Evolutionary conservation across 768 basidiomycete species (phyloP), one percentile per base, ranked within the genome.

Genomic region (Leccinellum albellum): DNA sequence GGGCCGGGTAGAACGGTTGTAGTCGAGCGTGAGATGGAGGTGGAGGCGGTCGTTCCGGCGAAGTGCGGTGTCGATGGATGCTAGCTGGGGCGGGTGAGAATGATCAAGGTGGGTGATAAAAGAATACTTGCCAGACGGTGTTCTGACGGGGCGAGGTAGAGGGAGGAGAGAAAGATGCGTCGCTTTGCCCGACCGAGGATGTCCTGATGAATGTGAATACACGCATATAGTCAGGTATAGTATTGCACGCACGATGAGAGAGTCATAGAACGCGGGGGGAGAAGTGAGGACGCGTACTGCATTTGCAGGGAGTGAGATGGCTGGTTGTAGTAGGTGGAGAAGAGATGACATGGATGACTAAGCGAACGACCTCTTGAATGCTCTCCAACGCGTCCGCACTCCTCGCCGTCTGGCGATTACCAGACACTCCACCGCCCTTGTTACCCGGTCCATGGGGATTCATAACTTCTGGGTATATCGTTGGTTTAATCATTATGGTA

Each of bases 81-180:
- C 78, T 59, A 98, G 75, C 96, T 98, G 62, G n/a, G n/a, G 21
- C 21, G 40, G 1, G 52, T 57, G 15, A 60, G 62, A 10, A 42
- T 20, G 4, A 42, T 14, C 8, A 31, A 13, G 0, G n/a, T 13
- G 46, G 32, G 51, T 9, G 14, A 49, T 0, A 23, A 9, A n/a
- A 7, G 17, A 33, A 50, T 0, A 78, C 88, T 63, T 55, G 95
- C 96, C 61, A 99, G 79, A 59, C 90, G 82, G 9, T 75, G 74
- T 70, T 97, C 93, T 51, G 85, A 80, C 12, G 85, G 80, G 13
- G 93, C 93, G 53, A 97, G 85, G 70, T 97, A 97, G 12, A 97
- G 75, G 1, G 91, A 91, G 0, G 96, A 97, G 28, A 99, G 79
- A 66, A 95, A 91, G 64, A 99, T 84, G 55, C 94, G 83, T 50